Percentiles rank a stretch among this genome's conserved stretches.
Evolutionary conservation across 345 rosid genomes (phyloP).

Genomic region (Conringia planisiliqua): DNA sequence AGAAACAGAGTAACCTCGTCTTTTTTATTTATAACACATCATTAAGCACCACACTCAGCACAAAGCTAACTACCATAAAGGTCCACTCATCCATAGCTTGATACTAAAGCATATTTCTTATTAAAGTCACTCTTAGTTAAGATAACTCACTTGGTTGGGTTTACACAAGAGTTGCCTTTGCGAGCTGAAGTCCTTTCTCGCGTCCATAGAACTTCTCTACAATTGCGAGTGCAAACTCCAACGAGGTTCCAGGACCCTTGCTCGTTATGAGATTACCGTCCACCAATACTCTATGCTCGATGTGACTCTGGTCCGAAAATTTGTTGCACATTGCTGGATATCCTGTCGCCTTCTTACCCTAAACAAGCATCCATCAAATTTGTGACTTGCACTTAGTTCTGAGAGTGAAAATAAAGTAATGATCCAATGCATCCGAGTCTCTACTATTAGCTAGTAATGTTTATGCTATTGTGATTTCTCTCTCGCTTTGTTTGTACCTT

Average conservation of each 20-base stretch:
- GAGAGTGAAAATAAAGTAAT: neutral
- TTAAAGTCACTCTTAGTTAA: conserved; percentile 2
- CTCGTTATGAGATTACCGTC: conserved; percentile 94
- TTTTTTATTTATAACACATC: conserved; percentile 19
- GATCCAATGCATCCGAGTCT: neutral
- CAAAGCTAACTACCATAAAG: conserved; percentile 9
- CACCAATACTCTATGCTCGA: conserved; percentile 71
- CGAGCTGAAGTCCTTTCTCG: conserved; percentile 64
- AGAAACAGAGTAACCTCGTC: neutral
- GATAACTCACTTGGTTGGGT: conserved; percentile 13
- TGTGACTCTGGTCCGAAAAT: conserved; percentile 70
- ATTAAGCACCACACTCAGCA: conserved; percentile 9
- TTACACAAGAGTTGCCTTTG: conserved; percentile 58
- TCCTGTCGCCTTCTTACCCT: conserved; percentile 96
- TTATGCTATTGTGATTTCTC: neutral
- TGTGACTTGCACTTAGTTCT: too few relatives aligned
- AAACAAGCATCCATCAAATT: conserved; percentile 2
- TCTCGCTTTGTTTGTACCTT: conserved; percentile 48
- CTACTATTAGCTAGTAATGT: neutral
- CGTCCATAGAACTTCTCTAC: conserved; percentile 82
- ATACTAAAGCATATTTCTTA: conserved; percentile 11
- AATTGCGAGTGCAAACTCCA: conserved; percentile 79
- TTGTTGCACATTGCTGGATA: conserved; percentile 81
- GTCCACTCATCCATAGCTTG: conserved; percentile 1
- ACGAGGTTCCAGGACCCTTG: conserved; percentile 88